A percentile compares a stretch with the other conserved stretches of the same genome.
These are phyloP conservation scores for Pueraria montana DNA, from an alignment of 306 rosid species.

Conservation along the genomic window DNA sequence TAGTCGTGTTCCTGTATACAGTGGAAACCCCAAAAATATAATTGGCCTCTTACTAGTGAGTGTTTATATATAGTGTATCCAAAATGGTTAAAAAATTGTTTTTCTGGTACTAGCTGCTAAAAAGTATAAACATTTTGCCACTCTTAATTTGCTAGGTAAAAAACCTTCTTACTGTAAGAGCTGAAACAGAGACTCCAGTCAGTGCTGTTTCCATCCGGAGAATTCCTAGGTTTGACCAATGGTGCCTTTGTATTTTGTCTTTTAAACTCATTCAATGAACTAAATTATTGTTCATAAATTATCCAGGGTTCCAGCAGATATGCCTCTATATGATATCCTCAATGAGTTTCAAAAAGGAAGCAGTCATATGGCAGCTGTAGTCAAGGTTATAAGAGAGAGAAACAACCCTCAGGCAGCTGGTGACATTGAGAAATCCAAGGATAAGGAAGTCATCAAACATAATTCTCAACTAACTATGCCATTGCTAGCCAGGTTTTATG, in stretches of 20 bases:
- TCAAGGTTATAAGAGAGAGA: slow-evolving; percentile 66
- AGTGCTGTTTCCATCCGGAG: slow-evolving; percentile 69
- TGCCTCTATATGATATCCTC: slow-evolving; percentile 95
- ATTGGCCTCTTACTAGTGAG: slow-evolving; percentile 93
- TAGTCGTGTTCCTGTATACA: slow-evolving; percentile 93
- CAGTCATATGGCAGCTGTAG: slow-evolving; percentile 99
- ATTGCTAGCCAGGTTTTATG: slow-evolving; percentile 61
- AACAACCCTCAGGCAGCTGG: slow-evolving; percentile 52
- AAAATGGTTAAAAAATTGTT: slow-evolving; percentile 29
- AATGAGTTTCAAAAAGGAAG: slow-evolving; percentile 98
- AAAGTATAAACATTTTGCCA: slow-evolving; percentile 29
- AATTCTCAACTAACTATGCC: slow-evolving; percentile 73
- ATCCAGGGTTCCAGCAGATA: slow-evolving; percentile 90
- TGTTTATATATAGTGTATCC: slow-evolving; percentile 30
- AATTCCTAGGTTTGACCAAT: slow-evolving; percentile 81
- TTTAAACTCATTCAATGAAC: slow-evolving; percentile 21
- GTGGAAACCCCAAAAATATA: slow-evolving; percentile 86
- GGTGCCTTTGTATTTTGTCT: slow-evolving; percentile 7
- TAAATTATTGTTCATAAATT: slow-evolving; percentile 37
- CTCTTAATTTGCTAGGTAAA: slow-evolving; percentile 68
- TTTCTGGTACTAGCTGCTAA: slow-evolving; percentile 29
- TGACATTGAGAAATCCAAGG: slow-evolving; percentile 61
- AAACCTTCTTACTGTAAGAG: slow-evolving; percentile 91
- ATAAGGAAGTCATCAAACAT: slow-evolving; percentile 42
- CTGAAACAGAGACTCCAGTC: slow-evolving; percentile 95